Evolutionary conservation across 139 green algal species (phyloP).

Genomic region (Haematococcus lacustris): DNA sequence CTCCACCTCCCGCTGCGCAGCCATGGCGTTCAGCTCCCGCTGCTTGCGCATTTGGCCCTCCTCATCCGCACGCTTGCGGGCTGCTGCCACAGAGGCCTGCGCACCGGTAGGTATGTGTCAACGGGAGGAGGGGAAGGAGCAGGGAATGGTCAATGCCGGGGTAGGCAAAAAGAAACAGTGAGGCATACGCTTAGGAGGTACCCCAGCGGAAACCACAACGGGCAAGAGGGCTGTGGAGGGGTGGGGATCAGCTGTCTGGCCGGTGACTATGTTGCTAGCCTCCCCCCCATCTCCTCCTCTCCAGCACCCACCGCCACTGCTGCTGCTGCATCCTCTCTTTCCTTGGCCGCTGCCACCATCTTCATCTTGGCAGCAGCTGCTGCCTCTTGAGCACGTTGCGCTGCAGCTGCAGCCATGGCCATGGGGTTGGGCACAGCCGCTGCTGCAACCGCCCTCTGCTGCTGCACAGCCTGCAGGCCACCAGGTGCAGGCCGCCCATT

Average conservation of each 20-base stretch:
- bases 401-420: slow-evolving; percentile 1
- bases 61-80: neutral
- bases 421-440: slow-evolving; percentile 1
- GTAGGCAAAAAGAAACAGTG: no score
- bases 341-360: slow-evolving; percentile 15
- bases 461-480: slow-evolving; percentile 13
- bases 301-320: slow-evolving; percentile 21
- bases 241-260: no score
- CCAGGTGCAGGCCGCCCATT: no score
- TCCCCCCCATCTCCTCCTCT: no score
- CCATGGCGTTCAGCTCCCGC: slow-evolving; percentile 24
- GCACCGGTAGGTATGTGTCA: no score
- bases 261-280: no score
- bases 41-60: neutral
- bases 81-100: neutral
- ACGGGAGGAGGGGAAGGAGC: no score
- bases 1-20: slow-evolving; percentile 34
- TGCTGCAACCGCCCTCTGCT: neutral
- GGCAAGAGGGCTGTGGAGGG: no score
- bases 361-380: slow-evolving; percentile 12
- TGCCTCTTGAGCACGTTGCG: slow-evolving; percentile 19
- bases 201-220: no score
- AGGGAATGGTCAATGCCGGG: no score
- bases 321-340: slow-evolving; percentile 14
- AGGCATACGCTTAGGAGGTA: no score